A percentile compares a stretch with the other conserved stretches of the same genome.
Evolutionary conservation across 2,329 filamentous ascomycete species (phyloP).

Genomic region (Fusarium sp.): DNA sequence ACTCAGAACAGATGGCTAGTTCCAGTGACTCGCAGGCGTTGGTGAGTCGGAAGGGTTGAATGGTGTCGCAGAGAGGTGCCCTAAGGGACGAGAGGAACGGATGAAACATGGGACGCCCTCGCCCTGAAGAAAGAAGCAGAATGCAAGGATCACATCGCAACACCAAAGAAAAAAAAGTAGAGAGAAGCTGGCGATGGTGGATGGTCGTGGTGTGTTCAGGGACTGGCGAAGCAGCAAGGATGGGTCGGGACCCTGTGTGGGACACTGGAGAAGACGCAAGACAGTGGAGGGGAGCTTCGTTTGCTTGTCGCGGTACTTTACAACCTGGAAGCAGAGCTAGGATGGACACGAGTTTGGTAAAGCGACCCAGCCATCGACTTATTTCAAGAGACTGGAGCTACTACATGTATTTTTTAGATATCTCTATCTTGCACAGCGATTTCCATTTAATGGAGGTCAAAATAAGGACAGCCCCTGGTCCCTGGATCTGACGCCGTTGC

Average conservation of each 20-base stretch:
- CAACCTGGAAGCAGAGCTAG: not conserved
- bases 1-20: accelerated
- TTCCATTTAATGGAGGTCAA: not conserved
- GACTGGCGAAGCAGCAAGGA: no score
- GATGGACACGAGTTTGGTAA: not conserved
- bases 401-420: not conserved
- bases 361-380: not conserved
- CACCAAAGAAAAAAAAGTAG: not conserved
- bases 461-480: not conserved
- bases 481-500: not conserved
- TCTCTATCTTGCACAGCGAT: not conserved
- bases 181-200: not conserved
- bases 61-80: not conserved
- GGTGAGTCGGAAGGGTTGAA: not conserved
- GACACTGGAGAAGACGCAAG: no score
- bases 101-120: not conserved
- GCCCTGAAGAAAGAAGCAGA: not conserved
- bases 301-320: not conserved
- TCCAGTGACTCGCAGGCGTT: not conserved
- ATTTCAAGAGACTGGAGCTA: accelerated
- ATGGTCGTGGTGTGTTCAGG: not conserved
- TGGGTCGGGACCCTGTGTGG: no score
- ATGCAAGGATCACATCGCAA: not conserved
- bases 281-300: not conserved
- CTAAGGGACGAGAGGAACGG: not conserved